Conservation (phyloP, 2,329 filamentous ascomycete species). For the Cadophora sp. region DNA sequence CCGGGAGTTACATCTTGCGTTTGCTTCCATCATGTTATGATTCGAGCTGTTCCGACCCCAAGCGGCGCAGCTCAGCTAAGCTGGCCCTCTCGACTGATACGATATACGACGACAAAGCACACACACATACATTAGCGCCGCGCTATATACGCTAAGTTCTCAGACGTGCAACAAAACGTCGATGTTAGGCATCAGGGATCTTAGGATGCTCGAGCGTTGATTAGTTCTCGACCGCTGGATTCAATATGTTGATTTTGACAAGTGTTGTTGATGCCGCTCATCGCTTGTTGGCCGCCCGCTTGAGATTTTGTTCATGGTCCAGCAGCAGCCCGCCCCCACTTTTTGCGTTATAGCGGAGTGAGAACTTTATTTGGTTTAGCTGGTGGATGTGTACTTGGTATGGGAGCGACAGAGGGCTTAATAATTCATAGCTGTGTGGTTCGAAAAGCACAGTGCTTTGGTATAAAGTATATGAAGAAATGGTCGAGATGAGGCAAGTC, state of each 20-base stretch:
- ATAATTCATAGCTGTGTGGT: too few relatives aligned
- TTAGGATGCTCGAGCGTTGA: background rate
- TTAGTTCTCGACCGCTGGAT: background rate
- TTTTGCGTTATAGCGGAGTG: too few relatives aligned
- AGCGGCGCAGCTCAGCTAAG: constrained; percentile 1
- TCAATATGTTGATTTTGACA: background rate
- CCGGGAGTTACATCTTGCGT: background rate
- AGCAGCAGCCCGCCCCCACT: background rate
- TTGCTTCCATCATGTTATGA: background rate
- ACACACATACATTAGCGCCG: constrained; percentile 16
- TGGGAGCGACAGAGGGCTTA: too few relatives aligned
- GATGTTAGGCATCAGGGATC: background rate
- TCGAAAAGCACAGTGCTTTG: too few relatives aligned
- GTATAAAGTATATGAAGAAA: too few relatives aligned
- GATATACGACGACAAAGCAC: background rate
- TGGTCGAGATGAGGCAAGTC: background rate
- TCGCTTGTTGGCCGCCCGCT: background rate
- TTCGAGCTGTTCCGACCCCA: background rate
- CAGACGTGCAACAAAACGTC: constrained; percentile 21
- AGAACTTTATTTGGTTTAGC: too few relatives aligned
- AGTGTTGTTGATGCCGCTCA: background rate
- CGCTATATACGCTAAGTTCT: constrained; percentile 22
- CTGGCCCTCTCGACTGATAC: background rate
- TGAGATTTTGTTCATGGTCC: background rate
- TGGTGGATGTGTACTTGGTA: too few relatives aligned